Evolutionary conservation across 2,329 filamentous ascomycete species (phyloP).

Genomic region (Pleurostoma richardsiae): DNA sequence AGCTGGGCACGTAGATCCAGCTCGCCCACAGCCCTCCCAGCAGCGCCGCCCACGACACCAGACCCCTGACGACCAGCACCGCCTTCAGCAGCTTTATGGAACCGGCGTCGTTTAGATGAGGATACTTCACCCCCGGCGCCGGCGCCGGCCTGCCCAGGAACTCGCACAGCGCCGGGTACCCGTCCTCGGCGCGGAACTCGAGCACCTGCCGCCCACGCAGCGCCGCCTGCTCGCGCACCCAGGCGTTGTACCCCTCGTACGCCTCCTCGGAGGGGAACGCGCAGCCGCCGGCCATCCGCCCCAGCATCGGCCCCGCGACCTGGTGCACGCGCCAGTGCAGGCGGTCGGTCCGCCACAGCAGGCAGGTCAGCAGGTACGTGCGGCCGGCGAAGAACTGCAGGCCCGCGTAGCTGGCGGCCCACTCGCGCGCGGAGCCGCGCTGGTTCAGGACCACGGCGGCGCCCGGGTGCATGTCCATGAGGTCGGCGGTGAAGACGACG

Average conservation of each 20-base stretch:
- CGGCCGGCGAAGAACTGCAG: slow-evolving; percentile 21
- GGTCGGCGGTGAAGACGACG: slow-evolving; percentile 23
- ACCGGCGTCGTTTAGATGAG: slow-evolving; percentile 22
- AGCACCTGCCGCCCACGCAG: slow-evolving; percentile 23
- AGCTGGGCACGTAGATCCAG: neutral
- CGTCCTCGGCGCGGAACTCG: slow-evolving; percentile 30
- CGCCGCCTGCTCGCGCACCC: slow-evolving; percentile 20
- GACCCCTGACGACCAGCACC: slow-evolving; percentile 2
- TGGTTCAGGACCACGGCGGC: slow-evolving; percentile 23
- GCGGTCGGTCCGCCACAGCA: slow-evolving; percentile 20
- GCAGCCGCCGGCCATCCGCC: slow-evolving; percentile 7
- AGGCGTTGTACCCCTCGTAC: slow-evolving; percentile 16
- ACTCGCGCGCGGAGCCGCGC: slow-evolving; percentile 16
- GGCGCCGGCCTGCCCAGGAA: slow-evolving; percentile 31
- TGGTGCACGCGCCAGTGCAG: slow-evolving; percentile 18
- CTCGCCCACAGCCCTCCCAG: neutral
- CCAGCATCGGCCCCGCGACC: slow-evolving; percentile 1
- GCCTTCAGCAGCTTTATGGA: slow-evolving; percentile 4
- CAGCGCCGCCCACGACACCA: slow-evolving; percentile 2
- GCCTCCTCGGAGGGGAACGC: slow-evolving; percentile 2
- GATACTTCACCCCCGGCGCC: slow-evolving; percentile 18
- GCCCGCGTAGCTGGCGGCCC: slow-evolving; percentile 19
- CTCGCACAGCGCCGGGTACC: slow-evolving; percentile 35
- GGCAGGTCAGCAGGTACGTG: slow-evolving; percentile 15
- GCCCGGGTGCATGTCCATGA: slow-evolving; percentile 30